Base-by-base conservation (phyloP, 495 filamentous ascomycete genomes). In the Aspergillus sclerotioniger region DNA sequence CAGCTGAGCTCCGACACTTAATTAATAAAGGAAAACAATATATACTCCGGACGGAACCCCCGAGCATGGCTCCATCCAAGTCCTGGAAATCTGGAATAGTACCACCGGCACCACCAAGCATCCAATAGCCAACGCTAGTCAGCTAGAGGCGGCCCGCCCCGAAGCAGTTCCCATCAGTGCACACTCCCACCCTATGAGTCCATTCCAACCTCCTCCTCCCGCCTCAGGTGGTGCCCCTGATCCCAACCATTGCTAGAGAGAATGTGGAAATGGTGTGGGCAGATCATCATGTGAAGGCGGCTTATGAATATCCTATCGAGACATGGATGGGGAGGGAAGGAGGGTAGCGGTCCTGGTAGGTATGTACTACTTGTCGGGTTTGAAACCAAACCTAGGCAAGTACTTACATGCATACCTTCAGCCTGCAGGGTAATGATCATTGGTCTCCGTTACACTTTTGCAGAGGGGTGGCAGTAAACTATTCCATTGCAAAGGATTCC, bases 71-170 rank as follows among this genome's bases (percentile, higher is more conserved):
- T 41, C 37, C 37, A 13, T n/a, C 37, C 37, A n/a, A 41, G 37
- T 3, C 13, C 13, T n/a, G 10, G 13, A 41, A 41, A 2, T n/a
- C 13, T 41, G 5, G n/a, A 41, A 5, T 41, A 41, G 13, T n/a
- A 41, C 37, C 13, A 41, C 37, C 13, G 2, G 37, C 37, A 15
- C 25, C 25, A 2, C 25, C 25, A 25, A 25, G 25, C 44, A 29
- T 50, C 47, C 47, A 31, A 50, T 50, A 13, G 13, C 25, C 25
- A 50, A 28, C 21, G 47, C 25, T 31, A 31, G 32, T 28, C 25
- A 25, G 31, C 47, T 50, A 50, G 47, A 54, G 43, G 52, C 52
- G 52, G 52, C 52, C 52, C 52, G 52, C 52, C 33, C 52, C 52
- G 52, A 54, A 54, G 52, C 39, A 43, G 33, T 54, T 43, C 20